These are phyloP conservation scores for Alloascoidea hylecoeti DNA, from an alignment of 805 yeast genomes.

Conservation along the genomic window DNA sequence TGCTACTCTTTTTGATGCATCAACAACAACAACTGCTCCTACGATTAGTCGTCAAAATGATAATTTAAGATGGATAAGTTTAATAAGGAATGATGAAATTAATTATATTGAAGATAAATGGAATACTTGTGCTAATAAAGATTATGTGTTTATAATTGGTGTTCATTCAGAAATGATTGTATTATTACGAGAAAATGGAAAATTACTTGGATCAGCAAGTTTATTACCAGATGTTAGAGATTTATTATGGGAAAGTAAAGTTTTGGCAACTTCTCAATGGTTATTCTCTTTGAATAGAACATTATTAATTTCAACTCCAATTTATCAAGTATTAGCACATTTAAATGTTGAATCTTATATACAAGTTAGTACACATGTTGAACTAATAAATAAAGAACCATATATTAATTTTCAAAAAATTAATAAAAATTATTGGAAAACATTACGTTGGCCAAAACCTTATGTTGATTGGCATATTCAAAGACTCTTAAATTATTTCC, in stretches of 20 bases:
- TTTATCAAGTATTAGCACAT: not conserved
- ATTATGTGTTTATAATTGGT: not conserved
- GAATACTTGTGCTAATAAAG: slow-evolving; percentile 1
- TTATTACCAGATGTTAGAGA: slow-evolving; percentile 1
- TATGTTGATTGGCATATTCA: too few relatives aligned
- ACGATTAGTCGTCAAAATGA: not conserved
- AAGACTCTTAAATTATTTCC: too few relatives aligned
- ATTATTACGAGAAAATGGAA: not conserved
- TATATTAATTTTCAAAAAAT: not conserved
- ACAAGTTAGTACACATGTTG: not conserved
- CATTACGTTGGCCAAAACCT: too few relatives aligned
- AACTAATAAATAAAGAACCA: not conserved
- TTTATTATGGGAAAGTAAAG: not conserved
- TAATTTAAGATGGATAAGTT: not conserved
- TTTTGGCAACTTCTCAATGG: not conserved
- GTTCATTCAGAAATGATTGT: slow-evolving; percentile 1
- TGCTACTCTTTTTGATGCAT: not conserved
- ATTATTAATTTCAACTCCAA: not conserved
- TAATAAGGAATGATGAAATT: not conserved
- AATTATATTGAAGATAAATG: not conserved
- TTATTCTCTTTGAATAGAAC: not conserved
- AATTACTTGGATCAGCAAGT: not conserved
- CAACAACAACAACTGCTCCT: not conserved
- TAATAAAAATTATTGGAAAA: not conserved
- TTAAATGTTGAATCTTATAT: not conserved